Conservation (phyloP, 768 basidiomycete species). For the Macrolepiota albuminosa region DNA sequence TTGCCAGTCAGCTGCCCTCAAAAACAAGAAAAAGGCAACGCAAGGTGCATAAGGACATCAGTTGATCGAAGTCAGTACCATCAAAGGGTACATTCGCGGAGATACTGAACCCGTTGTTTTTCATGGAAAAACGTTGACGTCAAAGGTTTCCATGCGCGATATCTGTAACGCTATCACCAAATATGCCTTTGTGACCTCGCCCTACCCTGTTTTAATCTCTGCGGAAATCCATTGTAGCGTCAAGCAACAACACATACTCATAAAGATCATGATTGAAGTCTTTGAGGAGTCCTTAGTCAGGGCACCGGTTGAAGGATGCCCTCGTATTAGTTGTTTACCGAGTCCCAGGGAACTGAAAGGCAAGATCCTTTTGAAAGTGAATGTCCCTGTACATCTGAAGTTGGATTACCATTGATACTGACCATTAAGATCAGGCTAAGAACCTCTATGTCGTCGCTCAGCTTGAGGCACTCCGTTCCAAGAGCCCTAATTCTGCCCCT, state of each 20-base stretch:
- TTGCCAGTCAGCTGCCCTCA: slow-evolving; percentile 56
- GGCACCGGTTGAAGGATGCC: slow-evolving; percentile 37
- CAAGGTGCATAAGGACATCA: slow-evolving; percentile 60
- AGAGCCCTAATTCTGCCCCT: slow-evolving; percentile 13
- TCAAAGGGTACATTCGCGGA: slow-evolving; percentile 91
- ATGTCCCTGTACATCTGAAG: slow-evolving; percentile 4
- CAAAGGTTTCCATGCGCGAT: slow-evolving; percentile 75
- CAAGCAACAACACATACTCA: slow-evolving; percentile 76
- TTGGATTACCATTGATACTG: neutral
- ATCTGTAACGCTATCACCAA: slow-evolving; percentile 79
- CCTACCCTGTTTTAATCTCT: slow-evolving; percentile 90
- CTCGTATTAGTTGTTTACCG: slow-evolving; percentile 54
- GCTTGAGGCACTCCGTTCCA: slow-evolving; percentile 51
- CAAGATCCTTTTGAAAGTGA: slow-evolving; percentile 79
- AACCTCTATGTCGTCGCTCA: slow-evolving; percentile 53
- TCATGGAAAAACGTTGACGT: slow-evolving; percentile 86
- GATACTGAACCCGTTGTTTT: slow-evolving; percentile 80
- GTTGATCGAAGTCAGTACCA: slow-evolving; percentile 81
- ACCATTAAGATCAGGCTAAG: slow-evolving; percentile 48
- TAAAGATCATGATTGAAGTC: slow-evolving; percentile 58
- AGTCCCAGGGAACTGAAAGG: slow-evolving; percentile 81
- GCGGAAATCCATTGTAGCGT: slow-evolving; percentile 87
- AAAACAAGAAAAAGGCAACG: slow-evolving; percentile 45
- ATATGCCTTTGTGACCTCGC: slow-evolving; percentile 88
- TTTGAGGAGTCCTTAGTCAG: slow-evolving; percentile 39